A percentile compares a stretch with the other conserved stretches of the same genome.
Evolutionary conservation across 2,329 filamentous ascomycete species (phyloP).

Genomic region (Beauveria sp.): DNA sequence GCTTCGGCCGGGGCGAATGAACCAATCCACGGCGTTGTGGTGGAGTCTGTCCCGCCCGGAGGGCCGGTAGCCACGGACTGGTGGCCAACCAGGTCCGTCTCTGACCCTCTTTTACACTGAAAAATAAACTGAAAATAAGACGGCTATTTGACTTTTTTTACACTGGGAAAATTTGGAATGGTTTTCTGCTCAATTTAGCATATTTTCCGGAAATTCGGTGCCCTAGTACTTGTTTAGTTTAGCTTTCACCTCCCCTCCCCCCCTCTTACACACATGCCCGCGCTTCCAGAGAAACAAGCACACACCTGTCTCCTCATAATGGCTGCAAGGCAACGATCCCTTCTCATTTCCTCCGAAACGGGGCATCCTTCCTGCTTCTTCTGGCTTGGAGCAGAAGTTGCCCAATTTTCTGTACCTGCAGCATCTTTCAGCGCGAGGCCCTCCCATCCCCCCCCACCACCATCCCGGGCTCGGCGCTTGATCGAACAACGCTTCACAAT

Average conservation of each 20-base stretch:
- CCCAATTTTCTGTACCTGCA: not conserved
- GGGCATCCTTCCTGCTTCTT: too few species aligned
- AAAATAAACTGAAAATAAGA: not conserved
- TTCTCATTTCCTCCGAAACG: slow-evolving; percentile 7
- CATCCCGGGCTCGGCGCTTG: not conserved
- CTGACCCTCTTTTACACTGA: not conserved
- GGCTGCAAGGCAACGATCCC: not conserved
- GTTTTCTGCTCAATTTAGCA: not conserved
- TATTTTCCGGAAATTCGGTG: not conserved
- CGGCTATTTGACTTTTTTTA: not conserved
- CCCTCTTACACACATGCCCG: not conserved
- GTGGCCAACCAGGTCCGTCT: not conserved
- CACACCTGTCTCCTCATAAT: not conserved
- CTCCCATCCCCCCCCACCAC: not conserved
- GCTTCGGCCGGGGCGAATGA: not conserved
- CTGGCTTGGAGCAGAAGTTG: not conserved
- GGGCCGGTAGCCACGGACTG: too few species aligned
- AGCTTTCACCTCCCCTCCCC: not conserved
- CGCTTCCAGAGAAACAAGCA: not conserved
- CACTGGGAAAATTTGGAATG: too few species aligned
- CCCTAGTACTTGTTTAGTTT: not conserved
- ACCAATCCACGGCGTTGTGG: not conserved
- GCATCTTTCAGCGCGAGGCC: not conserved
- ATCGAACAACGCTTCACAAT: not conserved
- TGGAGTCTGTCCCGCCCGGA: not conserved